A percentile compares a stretch with the other conserved stretches of the same genome.
These are phyloP conservation scores for Claviceps spartinae DNA, from an alignment of 2,329 filamentous ascomycete genomes.

Conservation along the genomic window DNA sequence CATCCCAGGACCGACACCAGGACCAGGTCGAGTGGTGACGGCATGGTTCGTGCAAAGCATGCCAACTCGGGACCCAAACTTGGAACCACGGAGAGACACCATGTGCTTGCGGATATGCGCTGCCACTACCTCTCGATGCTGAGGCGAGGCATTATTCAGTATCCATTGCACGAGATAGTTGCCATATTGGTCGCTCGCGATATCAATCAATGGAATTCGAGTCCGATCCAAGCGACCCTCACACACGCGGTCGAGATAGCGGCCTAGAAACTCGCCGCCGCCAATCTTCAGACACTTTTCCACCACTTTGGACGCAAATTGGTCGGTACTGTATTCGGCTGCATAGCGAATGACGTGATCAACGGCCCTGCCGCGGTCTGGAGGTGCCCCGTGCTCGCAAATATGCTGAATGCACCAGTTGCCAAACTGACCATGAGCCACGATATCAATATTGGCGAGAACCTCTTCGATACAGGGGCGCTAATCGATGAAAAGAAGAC, in stretches of 20 bases:
- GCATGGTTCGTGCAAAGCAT: constrained; percentile 98
- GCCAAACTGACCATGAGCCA: constrained; percentile 93
- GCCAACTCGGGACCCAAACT: constrained; percentile 94
- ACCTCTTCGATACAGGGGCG: constrained; percentile 96
- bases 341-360: constrained; percentile 91
- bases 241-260: constrained; percentile 87
- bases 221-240: constrained; percentile 82
- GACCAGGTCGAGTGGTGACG: constrained; percentile 75
- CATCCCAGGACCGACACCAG: constrained; percentile 58
- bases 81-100: constrained; percentile 95
- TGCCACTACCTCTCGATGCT: constrained; percentile 87
- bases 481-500: constrained; percentile 30
- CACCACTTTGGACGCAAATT: constrained; percentile 97
- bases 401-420: constrained; percentile 99
- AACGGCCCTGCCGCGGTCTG: constrained; percentile 83
- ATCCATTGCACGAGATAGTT: constrained; percentile 99
- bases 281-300: constrained; percentile 99
- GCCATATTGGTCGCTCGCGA: constrained; percentile 95
- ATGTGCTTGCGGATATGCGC: constrained; percentile 97
- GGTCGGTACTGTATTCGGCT: constrained; percentile 95
- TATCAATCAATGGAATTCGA: constrained; percentile 93
- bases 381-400: constrained; percentile 85
- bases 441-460: constrained; percentile 84
- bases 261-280: constrained; percentile 74
- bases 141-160: constrained; percentile 70